Evolutionary conservation across 169 alveolate species (phyloP).

Genomic region (Theileria equi): DNA sequence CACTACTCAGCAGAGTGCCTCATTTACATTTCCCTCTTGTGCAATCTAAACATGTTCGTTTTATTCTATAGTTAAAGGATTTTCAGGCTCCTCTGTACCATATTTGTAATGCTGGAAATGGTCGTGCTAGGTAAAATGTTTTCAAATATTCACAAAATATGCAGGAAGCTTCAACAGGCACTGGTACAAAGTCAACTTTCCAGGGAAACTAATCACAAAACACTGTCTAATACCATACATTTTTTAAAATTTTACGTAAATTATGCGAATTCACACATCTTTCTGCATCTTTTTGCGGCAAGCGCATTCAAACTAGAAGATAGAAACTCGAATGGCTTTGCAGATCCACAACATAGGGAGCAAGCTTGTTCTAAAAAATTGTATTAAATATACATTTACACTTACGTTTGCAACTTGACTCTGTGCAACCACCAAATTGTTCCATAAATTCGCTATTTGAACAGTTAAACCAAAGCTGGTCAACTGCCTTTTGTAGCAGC

Average conservation of each 20-base stretch:
- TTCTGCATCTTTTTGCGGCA: conserved; percentile 41
- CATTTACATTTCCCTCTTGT: conserved; percentile 66
- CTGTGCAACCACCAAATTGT: conserved; percentile 2
- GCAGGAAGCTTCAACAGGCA: conserved; percentile 3
- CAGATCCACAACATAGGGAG: conserved; percentile 51
- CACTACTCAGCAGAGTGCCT: conserved; percentile 79
- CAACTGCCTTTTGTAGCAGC: conserved; percentile 38
- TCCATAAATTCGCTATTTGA: conserved; percentile 16
- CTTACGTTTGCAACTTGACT: not conserved
- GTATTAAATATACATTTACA: not conserved
- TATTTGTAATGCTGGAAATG: conserved; percentile 36
- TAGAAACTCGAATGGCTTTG: conserved; percentile 18
- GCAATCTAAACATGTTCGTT: conserved; percentile 55
- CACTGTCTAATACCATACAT: conserved; percentile 40
- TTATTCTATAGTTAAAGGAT: not conserved
- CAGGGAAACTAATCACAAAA: conserved; percentile 30
- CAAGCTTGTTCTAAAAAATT: conserved; percentile 23
- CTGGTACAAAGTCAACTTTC: conserved; percentile 42
- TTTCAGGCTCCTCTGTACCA: conserved; percentile 37
- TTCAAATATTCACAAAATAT: too few species aligned
- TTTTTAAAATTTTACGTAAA: not conserved
- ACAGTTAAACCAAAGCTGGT: conserved; percentile 51
- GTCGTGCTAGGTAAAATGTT: conserved; percentile 15
- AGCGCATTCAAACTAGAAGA: conserved; percentile 26
- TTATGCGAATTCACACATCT: conserved; percentile 21